Base-by-base conservation (phyloP, 2,329 filamentous ascomycete genomes). In the Coniochaeta prunicola region DNA sequence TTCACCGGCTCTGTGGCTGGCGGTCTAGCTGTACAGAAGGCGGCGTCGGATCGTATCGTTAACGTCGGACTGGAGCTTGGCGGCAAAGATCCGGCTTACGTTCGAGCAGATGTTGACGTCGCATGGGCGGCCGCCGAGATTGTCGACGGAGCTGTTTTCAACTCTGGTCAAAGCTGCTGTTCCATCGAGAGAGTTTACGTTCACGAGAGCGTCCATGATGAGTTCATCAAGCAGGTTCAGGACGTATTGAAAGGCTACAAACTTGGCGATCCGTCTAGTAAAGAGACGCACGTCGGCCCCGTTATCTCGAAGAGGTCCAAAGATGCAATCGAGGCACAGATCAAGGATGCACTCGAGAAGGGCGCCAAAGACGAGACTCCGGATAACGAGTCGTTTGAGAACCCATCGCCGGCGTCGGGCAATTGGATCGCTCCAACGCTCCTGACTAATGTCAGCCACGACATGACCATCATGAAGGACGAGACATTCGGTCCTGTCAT, bases 111-210 rank as follows among this genome's bases (percentile, higher is more conserved):
- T 68, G 91, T 96, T 1, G 92, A 97, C 70, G 74, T 96, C 54
- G 85, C 85, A 54, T 97, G 92, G 93, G 92, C 89, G 0, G 93
- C 93, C 0, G 92, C 90, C 65, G 92, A 97, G 74, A 94, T 97
- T 67, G 91, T 97, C 15, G 93, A 97, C 66, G 93, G 93, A 21
- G 88, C 92, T n/a, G 80, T 97, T 59, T 97, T 97, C 81, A 97
- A 97, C 77, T 96, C 92, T 57, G 93, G 93, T n/a, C 93, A 97
- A 78, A 96, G 91, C 71, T 97, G 93, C 79, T 97, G 93, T 75
- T 90, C 91, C 26, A 80, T 97, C 58, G 93, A 97, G 76, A 83
- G 93, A 34, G 85, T 97, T 21, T 97, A 97, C 68, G 92, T 97
- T 5, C 86, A 94, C 67, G 88, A 90, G 69, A 86, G 84, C 65